These are phyloP conservation scores for Bipolaris gigantea DNA, from an alignment of 2,329 filamentous ascomycete species.

Conservation along the genomic window DNA sequence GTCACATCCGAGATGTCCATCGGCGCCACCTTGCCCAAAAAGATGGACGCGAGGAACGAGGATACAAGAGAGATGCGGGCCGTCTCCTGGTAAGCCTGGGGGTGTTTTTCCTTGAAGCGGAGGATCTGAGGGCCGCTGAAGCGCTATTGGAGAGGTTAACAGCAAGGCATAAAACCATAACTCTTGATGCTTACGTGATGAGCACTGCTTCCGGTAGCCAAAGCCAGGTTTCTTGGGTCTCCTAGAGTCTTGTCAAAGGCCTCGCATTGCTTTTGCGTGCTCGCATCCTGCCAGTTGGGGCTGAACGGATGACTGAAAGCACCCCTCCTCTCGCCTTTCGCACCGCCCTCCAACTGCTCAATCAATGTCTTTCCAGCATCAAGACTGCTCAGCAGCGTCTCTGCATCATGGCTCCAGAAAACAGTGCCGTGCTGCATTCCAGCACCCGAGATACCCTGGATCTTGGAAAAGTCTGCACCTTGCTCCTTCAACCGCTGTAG, in stretches of 20 bases:
- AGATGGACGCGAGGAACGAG: constrained; percentile 88
- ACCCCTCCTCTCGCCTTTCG: constrained; percentile 46
- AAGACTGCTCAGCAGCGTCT: constrained; percentile 63
- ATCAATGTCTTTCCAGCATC: constrained; percentile 64
- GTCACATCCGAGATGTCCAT: constrained; percentile 94
- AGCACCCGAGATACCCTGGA: constrained; percentile 84
- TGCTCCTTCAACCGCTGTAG: constrained; percentile 70
- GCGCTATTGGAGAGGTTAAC: constrained; percentile 58
- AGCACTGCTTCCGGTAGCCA: constrained; percentile 85
- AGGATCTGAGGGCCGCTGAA: constrained; percentile 98
- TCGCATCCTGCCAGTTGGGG: constrained; percentile 98
- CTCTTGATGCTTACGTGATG: constrained; percentile 72
- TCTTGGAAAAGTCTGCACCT: constrained; percentile 70
- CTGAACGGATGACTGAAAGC: constrained; percentile 84
- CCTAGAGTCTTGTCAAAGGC: constrained; percentile 77
- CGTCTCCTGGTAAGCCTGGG: constrained; percentile 78
- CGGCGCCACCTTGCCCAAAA: constrained; percentile 82
- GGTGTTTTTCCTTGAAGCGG: constrained; percentile 77
- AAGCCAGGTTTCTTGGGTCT: constrained; percentile 67
- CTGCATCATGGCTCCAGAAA: constrained; percentile 79
- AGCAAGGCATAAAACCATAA: neutral
- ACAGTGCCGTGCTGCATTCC: constrained; percentile 98
- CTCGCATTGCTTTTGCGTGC: constrained; percentile 90
- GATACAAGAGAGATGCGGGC: constrained; percentile 89
- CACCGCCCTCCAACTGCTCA: constrained; percentile 64